Evolutionary conservation across 2,329 filamentous ascomycete species (phyloP).

Genomic region (Arthrinium puccinioides): DNA sequence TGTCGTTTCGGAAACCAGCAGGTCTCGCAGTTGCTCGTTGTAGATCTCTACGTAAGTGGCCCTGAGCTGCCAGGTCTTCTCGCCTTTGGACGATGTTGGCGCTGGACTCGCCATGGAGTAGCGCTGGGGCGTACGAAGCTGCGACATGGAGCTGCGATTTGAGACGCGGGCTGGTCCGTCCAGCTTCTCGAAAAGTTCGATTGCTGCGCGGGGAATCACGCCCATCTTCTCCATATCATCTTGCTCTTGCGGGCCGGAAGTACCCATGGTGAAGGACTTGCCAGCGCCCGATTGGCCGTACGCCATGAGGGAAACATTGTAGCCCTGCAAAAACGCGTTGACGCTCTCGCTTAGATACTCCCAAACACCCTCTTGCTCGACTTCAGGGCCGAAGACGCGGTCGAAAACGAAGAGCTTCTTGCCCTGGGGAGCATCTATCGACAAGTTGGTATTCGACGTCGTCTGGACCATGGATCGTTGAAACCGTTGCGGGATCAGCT

Average conservation of each 20-base stretch:
- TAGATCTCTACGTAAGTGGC: constrained; percentile 97
- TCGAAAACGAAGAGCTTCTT: constrained; percentile 96
- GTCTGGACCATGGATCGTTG: constrained; percentile 89
- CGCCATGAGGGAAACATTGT: constrained; percentile 95
- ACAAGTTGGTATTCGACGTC: constrained; percentile 73
- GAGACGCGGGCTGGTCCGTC: constrained; percentile 42
- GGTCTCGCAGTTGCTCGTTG: constrained; percentile 89
- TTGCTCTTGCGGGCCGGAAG: constrained; percentile 76
- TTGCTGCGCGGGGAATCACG: constrained; percentile 89
- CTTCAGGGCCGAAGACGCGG: constrained; percentile 79
- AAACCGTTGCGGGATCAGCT: constrained; percentile 92
- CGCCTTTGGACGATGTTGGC: constrained; percentile 31
- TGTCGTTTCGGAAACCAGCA: constrained; percentile 71
- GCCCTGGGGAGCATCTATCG: constrained; percentile 86
- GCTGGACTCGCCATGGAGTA: constrained; percentile 55
- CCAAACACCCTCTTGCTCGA: constrained; percentile 85
- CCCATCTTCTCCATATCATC: constrained; percentile 67
- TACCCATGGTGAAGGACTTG: constrained; percentile 99
- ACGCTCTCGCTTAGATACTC: constrained; percentile 90
- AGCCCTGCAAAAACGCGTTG: constrained; percentile 83
- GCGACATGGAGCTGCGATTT: constrained; percentile 64
- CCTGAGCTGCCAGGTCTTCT: constrained; percentile 84
- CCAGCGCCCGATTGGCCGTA: constrained; percentile 97
- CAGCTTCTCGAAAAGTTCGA: constrained; percentile 80
- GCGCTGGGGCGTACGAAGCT: constrained; percentile 70